Evolutionary conservation across 2,329 filamentous ascomycete species (phyloP).

Genomic region (Verticillium longisporum): DNA sequence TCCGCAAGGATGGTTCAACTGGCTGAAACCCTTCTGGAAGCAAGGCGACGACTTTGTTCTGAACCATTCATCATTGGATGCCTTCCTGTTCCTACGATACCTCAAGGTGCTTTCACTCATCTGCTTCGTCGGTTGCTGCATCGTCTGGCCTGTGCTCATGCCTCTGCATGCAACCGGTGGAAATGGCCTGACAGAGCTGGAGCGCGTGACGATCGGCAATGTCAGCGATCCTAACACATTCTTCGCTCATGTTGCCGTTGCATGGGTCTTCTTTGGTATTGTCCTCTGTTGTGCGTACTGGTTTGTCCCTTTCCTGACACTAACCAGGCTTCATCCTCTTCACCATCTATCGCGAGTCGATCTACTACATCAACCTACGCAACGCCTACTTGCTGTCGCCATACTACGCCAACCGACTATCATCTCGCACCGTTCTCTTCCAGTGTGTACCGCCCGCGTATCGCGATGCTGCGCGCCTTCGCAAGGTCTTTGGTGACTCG

Average conservation of each 20-base stretch:
- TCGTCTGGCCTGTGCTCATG: constrained; percentile 81
- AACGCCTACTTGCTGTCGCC: constrained; percentile 90
- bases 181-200: constrained; percentile 55
- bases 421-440: constrained; percentile 85
- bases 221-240: constrained; percentile 55
- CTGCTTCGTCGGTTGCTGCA: constrained; percentile 69
- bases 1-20: constrained; percentile 57
- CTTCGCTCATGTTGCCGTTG: constrained; percentile 75
- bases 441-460: constrained; percentile 76
- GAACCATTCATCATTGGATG: constrained; percentile 87
- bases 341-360: constrained; percentile 79
- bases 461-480: constrained; percentile 65
- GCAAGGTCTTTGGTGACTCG: constrained; percentile 68
- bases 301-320: neutral
- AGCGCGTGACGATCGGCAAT: constrained; percentile 47
- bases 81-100: constrained; percentile 81
- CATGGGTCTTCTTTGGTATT: constrained; percentile 68
- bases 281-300: neutral
- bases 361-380: constrained; percentile 90
- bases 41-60: constrained; percentile 72
- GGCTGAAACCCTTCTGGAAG: constrained; percentile 61
- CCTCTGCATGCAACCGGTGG: constrained; percentile 81
- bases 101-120: constrained; percentile 59
- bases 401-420: constrained; percentile 75
- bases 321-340: constrained; percentile 68